These are phyloP conservation scores for Metarhizium humberi DNA, from an alignment of 2,329 filamentous ascomycete species.

Conservation along the genomic window DNA sequence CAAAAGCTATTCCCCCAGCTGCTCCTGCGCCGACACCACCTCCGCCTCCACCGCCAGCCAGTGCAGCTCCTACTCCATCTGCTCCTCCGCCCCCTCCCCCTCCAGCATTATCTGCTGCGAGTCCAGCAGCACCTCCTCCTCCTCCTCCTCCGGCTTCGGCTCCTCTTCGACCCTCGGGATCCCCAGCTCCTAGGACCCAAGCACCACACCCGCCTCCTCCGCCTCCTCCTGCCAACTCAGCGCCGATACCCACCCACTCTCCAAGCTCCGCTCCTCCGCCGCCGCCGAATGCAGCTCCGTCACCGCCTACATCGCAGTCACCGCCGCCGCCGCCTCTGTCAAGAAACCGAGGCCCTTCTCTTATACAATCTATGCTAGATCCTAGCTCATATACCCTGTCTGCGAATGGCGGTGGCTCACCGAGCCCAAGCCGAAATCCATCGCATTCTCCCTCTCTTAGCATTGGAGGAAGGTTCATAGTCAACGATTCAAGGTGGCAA, in stretches of 20 bases:
- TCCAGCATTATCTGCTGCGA: conserved; percentile 31
- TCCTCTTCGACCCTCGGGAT: conserved; percentile 9
- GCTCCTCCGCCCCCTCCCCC: conserved; percentile 32
- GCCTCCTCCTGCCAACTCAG: conserved; percentile 24
- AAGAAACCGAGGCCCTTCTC: conserved; percentile 33
- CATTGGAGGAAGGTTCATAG: conserved; percentile 34
- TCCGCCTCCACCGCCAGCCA: conserved; percentile 24
- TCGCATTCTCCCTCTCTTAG: conserved; percentile 20
- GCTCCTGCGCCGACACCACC: conserved; percentile 26
- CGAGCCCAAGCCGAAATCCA: conserved; percentile 30
- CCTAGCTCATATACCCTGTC: conserved; percentile 67
- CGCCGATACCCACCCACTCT: conserved; percentile 20
- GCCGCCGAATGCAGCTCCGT: conserved; percentile 15
- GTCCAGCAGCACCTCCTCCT: conserved; percentile 31
- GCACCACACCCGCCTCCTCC: conserved; percentile 20
- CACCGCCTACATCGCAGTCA: conserved; percentile 26
- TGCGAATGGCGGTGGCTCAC: conserved; percentile 48
- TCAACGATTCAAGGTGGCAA: conserved; percentile 75
- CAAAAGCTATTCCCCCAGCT: conserved; percentile 20
- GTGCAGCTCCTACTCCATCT: conserved; percentile 28
- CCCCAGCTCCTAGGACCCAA: conserved; percentile 29
- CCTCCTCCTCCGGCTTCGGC: conserved; percentile 33
- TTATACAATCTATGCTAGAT: conserved; percentile 59
- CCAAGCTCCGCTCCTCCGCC: conserved; percentile 20
- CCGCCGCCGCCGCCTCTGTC: conserved; percentile 27